Evolutionary conservation across 257 asterid genomes (phyloP).

Genomic region (Petrea volubilis): DNA sequence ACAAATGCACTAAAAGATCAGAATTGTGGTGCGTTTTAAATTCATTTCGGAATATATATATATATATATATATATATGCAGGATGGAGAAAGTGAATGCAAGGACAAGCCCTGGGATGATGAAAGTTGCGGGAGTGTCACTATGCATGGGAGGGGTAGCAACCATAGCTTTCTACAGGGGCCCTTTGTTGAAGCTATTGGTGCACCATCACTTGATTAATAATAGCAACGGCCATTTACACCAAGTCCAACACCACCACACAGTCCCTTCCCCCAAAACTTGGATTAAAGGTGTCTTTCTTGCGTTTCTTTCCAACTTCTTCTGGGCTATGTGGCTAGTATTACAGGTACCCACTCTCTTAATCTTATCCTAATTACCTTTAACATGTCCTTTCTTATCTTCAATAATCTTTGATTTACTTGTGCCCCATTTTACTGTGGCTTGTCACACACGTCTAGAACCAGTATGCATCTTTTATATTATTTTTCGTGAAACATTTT

Average conservation of each 20-base stretch:
- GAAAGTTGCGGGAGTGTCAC: slow-evolving; percentile 55
- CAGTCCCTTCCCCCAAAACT: slow-evolving; percentile 34
- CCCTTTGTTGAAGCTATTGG: slow-evolving; percentile 49
- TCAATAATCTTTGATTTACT: no score
- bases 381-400: no score
- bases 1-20: no score
- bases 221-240: slow-evolving; percentile 26
- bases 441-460: no score
- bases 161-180: slow-evolving; percentile 76
- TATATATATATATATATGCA: slow-evolving; percentile 30
- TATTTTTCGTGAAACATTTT: no score
- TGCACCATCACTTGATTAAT: slow-evolving; percentile 59
- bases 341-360: slow-evolving; percentile 50
- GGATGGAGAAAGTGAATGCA: slow-evolving; percentile 69
- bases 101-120: slow-evolving; percentile 49
- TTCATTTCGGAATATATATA: no score
- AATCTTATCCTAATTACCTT: not conserved
- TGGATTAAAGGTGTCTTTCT: slow-evolving; percentile 84
- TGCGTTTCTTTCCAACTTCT: slow-evolving; percentile 52
- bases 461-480: no score
- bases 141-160: slow-evolving; percentile 70
- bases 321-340: slow-evolving; percentile 86
- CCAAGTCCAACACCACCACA: slow-evolving; percentile 7
- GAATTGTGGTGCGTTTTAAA: no score
- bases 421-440: no score